These are phyloP conservation scores for Ceratocystis alfenasii DNA, from an alignment of 2,329 filamentous ascomycete species.

Conservation along the genomic window DNA sequence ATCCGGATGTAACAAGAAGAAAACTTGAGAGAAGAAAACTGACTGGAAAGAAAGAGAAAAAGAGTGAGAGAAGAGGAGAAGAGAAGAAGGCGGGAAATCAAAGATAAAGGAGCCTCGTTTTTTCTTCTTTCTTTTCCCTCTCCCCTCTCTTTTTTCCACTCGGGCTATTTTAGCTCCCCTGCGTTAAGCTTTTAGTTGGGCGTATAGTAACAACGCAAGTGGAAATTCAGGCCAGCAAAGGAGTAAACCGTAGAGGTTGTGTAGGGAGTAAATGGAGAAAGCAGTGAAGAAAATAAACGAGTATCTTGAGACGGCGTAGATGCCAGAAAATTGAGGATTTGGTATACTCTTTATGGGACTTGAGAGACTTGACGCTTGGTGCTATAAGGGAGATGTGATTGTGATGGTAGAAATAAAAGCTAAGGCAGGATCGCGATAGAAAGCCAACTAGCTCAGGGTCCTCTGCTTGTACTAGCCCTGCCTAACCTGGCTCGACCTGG, in stretches of 20 bases:
- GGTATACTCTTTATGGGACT: too few relatives aligned
- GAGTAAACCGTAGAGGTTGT: not conserved
- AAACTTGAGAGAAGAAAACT: not conserved
- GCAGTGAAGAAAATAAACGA: too few relatives aligned
- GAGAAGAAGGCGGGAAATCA: slow-evolving; percentile 14
- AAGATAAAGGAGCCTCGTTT: slow-evolving; percentile 11
- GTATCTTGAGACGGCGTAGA: too few relatives aligned
- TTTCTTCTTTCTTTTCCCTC: not conserved
- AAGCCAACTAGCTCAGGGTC: too few relatives aligned
- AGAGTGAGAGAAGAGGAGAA: slow-evolving; percentile 18
- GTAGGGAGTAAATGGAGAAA: not conserved
- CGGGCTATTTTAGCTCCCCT: slow-evolving; percentile 10
- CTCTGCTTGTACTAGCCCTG: too few relatives aligned
- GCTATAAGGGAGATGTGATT: too few relatives aligned
- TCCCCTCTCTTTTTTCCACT: not conserved
- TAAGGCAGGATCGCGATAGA: too few relatives aligned
- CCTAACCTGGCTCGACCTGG: not conserved
- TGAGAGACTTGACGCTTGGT: too few relatives aligned
- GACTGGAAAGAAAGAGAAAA: slow-evolving; percentile 2
- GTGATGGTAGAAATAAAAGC: too few relatives aligned
- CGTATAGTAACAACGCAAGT: slow-evolving; percentile 10
- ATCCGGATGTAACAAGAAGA: not conserved
- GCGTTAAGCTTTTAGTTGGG: slow-evolving; percentile 10
- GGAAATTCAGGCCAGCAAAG: slow-evolving; percentile 8
- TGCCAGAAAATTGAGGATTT: too few relatives aligned